Evolutionary conservation across 495 filamentous ascomycete genomes (phyloP).

Genomic region (Podospora australis): DNA sequence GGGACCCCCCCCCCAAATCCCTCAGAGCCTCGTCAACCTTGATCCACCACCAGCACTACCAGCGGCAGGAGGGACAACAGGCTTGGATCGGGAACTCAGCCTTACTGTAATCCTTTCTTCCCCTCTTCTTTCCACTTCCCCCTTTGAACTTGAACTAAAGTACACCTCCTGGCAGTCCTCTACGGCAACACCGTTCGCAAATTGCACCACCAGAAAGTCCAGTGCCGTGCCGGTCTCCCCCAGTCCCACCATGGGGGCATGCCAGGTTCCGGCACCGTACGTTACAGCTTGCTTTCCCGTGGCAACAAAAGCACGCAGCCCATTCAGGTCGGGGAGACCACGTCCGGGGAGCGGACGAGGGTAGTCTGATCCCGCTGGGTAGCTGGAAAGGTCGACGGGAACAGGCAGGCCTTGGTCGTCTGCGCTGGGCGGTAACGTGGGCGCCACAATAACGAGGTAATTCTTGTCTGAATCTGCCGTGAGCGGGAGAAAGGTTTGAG

Average conservation of each 20-base stretch:
- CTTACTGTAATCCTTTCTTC: conserved; percentile 6
- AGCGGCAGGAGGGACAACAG: neutral
- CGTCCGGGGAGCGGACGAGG: conserved; percentile 35
- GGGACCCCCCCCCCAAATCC: neutral
- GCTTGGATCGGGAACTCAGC: conserved; percentile 1
- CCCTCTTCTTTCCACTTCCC: conserved; percentile 18
- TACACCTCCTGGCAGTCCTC: conserved; percentile 90
- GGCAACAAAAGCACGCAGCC: conserved; percentile 72
- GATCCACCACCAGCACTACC: neutral
- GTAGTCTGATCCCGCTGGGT: neutral
- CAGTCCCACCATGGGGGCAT: conserved; percentile 92
- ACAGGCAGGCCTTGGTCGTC: conserved; percentile 33
- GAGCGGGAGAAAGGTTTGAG: conserved; percentile 85
- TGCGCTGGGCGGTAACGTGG: conserved; percentile 44
- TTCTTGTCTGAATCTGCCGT: conserved; percentile 45
- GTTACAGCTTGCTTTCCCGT: conserved; percentile 79
- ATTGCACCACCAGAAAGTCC: conserved; percentile 81
- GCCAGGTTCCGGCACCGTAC: conserved; percentile 89
- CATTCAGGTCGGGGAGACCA: conserved; percentile 67
- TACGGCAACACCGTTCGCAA: conserved; percentile 70
- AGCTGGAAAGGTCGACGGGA: conserved; percentile 13
- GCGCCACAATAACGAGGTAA: conserved; percentile 90
- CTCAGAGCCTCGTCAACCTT: conserved; percentile 4
- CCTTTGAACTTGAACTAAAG: conserved; percentile 25
- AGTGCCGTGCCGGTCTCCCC: conserved; percentile 57